These are phyloP conservation scores for Anthracocystis panici-leucophaei DNA, from an alignment of 1,284 basidiomycete species.

Conservation along the genomic window DNA sequence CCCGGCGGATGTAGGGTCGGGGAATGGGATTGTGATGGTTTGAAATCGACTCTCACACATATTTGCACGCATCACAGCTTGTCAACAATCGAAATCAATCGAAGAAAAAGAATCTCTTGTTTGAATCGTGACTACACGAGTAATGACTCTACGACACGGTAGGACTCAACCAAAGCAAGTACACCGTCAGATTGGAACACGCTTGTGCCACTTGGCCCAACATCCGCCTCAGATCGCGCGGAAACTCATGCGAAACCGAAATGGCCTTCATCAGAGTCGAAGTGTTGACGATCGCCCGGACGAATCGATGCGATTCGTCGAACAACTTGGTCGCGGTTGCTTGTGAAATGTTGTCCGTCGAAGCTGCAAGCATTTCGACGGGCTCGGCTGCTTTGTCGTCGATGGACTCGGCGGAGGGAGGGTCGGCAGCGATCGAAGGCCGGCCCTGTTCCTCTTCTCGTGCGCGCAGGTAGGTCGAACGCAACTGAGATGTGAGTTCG, in stretches of 20 bases:
- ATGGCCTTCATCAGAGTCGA: constrained; percentile 61
- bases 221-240: constrained; percentile 49
- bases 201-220: constrained; percentile 61
- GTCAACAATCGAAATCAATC: background rate
- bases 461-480: constrained; percentile 43
- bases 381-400: background rate
- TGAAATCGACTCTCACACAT: constrained; percentile 18
- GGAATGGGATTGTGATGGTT: constrained; percentile 68
- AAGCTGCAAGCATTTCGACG: background rate
- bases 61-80: background rate
- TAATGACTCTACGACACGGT: background rate
- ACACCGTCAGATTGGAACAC: constrained; percentile 58
- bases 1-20: constrained; percentile 56
- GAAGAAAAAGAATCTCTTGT: too few relatives aligned
- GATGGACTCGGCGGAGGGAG: background rate
- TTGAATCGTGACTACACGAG: too few relatives aligned
- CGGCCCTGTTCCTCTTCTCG: constrained; percentile 42
- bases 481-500: constrained; percentile 43
- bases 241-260: constrained; percentile 51
- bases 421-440: constrained; percentile 11
- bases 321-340: constrained; percentile 43
- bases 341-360: constrained; percentile 36
- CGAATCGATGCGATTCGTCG: constrained; percentile 59
- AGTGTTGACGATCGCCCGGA: constrained; percentile 59
- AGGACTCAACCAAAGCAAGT: constrained; percentile 58